These are phyloP conservation scores for Meira miltonrushii DNA, from an alignment of 1,284 basidiomycete genomes.

Conservation along the genomic window DNA sequence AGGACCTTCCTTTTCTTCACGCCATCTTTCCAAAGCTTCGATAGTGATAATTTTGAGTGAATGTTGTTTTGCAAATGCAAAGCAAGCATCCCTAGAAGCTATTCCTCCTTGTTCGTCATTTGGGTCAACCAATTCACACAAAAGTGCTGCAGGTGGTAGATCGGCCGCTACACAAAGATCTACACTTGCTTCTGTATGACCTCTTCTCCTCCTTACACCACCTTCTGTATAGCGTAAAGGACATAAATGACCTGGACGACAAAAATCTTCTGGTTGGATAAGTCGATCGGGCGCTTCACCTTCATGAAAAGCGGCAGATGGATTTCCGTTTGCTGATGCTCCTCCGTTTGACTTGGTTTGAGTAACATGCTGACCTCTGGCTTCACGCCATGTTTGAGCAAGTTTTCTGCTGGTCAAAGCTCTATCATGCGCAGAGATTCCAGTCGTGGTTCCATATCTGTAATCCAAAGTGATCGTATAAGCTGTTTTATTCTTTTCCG, in stretches of 20 bases:
- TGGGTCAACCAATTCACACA: constrained; percentile 94
- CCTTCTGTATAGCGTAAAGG: constrained; percentile 81
- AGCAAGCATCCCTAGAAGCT: constrained; percentile 89
- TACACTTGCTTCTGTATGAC: constrained; percentile 89
- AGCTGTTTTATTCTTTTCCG: constrained; percentile 86
- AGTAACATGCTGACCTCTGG: not conserved
- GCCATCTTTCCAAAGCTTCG: constrained; percentile 60
- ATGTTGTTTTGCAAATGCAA: constrained; percentile 85
- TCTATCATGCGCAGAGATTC: constrained; percentile 93
- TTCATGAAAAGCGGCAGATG: no score
- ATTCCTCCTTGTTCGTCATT: constrained; percentile 79
- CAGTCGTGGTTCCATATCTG: constrained; percentile 85
- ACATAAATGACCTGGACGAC: constrained; percentile 89
- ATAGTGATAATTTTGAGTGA: constrained; percentile 90
- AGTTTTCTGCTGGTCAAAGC: constrained; percentile 78
- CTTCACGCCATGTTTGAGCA: constrained; percentile 56
- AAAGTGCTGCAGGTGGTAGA: constrained; percentile 72
- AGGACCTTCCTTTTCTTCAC: constrained; percentile 30
- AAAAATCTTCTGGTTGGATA: constrained; percentile 64
- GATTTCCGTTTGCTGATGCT: no score
- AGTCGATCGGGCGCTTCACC: not conserved
- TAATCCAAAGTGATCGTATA: constrained; percentile 97
- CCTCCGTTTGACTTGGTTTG: not conserved
- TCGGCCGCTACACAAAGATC: constrained; percentile 79
- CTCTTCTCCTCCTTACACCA: constrained; percentile 75